Base-by-base conservation (phyloP, 148 eudicot species). In the Persicaria maculosa region DNA sequence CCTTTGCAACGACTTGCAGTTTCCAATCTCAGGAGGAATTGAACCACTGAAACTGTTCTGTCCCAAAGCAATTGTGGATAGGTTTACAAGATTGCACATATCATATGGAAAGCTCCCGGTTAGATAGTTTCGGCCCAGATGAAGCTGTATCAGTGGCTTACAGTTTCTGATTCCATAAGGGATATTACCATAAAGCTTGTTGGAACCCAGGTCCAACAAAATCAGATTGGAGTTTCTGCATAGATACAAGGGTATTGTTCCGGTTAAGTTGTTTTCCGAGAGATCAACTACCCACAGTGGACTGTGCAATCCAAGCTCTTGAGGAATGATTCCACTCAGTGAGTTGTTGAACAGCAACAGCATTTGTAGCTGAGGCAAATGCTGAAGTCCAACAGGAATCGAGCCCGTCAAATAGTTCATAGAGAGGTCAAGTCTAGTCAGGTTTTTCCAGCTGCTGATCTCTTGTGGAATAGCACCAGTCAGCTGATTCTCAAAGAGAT, bases 291-390 rank as follows among this genome's bases (percentile, higher is more conserved):
- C 75, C 81, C 83, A 80, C 3, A 85, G 43, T 0, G 22, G 78
- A 22, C 81, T 85, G 71, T 61, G 44, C 46, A 77, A 25, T 1
- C 88, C 88, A 72, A 85, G 77, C 31, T 74, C 57, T 20, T 36
- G 82, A 31, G 85, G 88, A 46, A 85, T 82, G 55, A 43, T 52
- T 5, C 85, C 88, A 6, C 50, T 58, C 68, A 85, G 75, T 16
- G 73, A 80, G 68, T 82, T 85, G 77, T 82, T 80, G 62, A 80
- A 84, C n/a, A 86, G 84, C 65, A 78, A 78, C 80, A 84, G 47
- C 80, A 55, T 78, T 50, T 48, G 9, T 22, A 81, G 72, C 47
- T 67, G 48, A 77, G 71, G 75, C 78, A 85, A 47, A 77, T 77
- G 16, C 76, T 81, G 82, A 80, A 83, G 79, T 31, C 77, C 80